Conservation (phyloP, 2,329 filamentous ascomycete species). For the Raffaelea ambrosiae region DNA sequence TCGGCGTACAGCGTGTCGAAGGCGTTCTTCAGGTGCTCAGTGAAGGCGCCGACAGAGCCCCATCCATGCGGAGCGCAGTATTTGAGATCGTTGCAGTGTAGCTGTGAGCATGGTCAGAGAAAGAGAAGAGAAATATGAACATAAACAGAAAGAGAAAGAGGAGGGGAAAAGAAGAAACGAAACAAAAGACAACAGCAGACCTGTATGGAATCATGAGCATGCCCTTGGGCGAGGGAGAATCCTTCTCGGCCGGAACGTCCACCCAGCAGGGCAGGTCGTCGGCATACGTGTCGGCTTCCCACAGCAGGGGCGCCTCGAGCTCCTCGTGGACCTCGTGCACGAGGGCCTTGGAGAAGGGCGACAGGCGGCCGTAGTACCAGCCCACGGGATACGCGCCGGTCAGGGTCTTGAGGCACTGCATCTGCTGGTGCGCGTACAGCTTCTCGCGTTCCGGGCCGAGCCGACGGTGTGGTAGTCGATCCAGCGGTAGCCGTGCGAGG, state of each 20-base stretch:
- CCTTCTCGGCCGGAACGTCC: conserved; percentile 10
- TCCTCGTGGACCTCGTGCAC: conserved; percentile 11
- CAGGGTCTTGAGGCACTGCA: conserved; percentile 9
- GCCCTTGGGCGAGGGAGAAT: conserved; percentile 5
- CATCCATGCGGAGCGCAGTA: conserved; percentile 23
- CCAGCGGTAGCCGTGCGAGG: conserved; percentile 10
- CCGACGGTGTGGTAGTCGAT: conserved; percentile 8
- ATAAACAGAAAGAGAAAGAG: too few species aligned
- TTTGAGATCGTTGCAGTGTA: conserved; percentile 13
- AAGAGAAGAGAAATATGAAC: too few species aligned
- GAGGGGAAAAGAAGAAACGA: neutral
- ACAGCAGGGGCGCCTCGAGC: conserved; percentile 6
- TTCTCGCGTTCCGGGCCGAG: conserved; percentile 7
- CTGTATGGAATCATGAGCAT: conserved; percentile 12
- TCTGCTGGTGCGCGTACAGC: conserved; percentile 5
- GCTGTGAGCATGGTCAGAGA: too few species aligned
- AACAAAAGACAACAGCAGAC: too few species aligned
- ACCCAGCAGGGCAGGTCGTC: conserved; percentile 13
- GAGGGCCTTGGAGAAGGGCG: conserved; percentile 8
- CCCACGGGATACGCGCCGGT: conserved; percentile 10
- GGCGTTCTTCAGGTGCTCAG: conserved; percentile 37
- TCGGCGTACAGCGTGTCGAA: conserved; percentile 47
- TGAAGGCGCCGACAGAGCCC: conserved; percentile 38
- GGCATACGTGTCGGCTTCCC: conserved; percentile 11
- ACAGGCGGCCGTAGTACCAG: conserved; percentile 12